A percentile compares a stretch with the other conserved stretches of the same genome.
Evolutionary conservation across 208 protist genomes (phyloP).

Genomic region (Leptomonas pyrrhocoris): DNA sequence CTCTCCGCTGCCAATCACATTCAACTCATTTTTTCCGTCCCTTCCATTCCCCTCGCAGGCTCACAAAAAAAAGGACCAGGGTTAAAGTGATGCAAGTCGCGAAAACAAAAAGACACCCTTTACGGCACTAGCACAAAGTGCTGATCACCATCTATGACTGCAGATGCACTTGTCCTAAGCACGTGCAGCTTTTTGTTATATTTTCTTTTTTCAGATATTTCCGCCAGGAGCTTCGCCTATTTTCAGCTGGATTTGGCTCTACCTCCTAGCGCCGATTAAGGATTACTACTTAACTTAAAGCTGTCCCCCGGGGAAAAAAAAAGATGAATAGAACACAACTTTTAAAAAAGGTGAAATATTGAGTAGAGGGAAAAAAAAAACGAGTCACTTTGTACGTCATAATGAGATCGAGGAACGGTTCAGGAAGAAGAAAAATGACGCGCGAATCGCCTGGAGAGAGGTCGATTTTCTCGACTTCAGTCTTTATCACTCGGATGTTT

Average conservation of each 20-base stretch:
- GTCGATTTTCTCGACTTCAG: not conserved
- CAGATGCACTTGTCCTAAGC: not conserved
- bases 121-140: not conserved
- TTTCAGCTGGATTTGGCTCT: constrained; percentile 26
- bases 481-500: not conserved
- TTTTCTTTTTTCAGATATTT: constrained; percentile 12
- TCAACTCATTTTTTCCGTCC: too few relatives aligned
- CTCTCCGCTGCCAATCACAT: too few relatives aligned
- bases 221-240: constrained; percentile 20
- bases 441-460: not conserved
- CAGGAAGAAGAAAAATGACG: not conserved
- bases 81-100: not conserved
- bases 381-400: constrained; percentile 1
- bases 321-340: not conserved
- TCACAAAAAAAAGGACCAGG: too few relatives aligned
- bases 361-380: not conserved
- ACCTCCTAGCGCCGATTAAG: constrained; percentile 14
- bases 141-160: constrained; percentile 1
- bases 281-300: not conserved
- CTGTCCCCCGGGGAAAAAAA: not conserved
- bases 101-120: constrained; percentile 1
- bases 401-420: not conserved
- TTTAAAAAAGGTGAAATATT: constrained; percentile 3
- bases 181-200: not conserved
- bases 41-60: too few relatives aligned